Evolutionary conservation across 306 rosid species (phyloP).

Genomic region (Ochetophila trinervis): DNA sequence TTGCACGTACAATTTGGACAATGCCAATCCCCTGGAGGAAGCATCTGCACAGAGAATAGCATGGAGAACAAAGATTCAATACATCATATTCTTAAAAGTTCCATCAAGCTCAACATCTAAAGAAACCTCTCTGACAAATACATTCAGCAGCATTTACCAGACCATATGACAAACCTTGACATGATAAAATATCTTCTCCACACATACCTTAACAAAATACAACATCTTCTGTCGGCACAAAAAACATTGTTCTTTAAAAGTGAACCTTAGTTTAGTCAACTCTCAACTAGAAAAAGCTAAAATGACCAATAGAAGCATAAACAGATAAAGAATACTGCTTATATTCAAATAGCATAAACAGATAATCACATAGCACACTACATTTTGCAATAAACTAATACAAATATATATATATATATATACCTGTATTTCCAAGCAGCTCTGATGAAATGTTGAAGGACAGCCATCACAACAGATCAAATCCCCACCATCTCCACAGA

Average conservation of each 20-base stretch:
- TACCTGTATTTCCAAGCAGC: slow-evolving; percentile 77
- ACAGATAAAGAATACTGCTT: background rate
- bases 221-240: background rate
- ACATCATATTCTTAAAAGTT: slow-evolving; percentile 4
- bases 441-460: slow-evolving; percentile 94
- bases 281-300: background rate
- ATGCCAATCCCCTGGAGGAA: slow-evolving; percentile 92
- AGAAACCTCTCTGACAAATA: background rate
- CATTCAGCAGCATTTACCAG: background rate
- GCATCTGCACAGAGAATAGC: slow-evolving; percentile 55
- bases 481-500: slow-evolving; percentile 97
- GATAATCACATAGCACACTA: slow-evolving; percentile 2
- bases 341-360: background rate
- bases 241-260: background rate
- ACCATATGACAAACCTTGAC: slow-evolving; percentile 10
- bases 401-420: too few relatives aligned
- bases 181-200: background rate
- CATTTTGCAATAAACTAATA: slow-evolving; percentile 10
- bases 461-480: slow-evolving; percentile 95
- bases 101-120: background rate
- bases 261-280: background rate
- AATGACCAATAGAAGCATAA: background rate
- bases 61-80: background rate
- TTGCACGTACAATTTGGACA: slow-evolving; percentile 94
- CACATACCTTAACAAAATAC: too few relatives aligned